Evolutionary conservation across 768 basidiomycete genomes (phyloP).

Genomic region (Serendipita sp.): DNA sequence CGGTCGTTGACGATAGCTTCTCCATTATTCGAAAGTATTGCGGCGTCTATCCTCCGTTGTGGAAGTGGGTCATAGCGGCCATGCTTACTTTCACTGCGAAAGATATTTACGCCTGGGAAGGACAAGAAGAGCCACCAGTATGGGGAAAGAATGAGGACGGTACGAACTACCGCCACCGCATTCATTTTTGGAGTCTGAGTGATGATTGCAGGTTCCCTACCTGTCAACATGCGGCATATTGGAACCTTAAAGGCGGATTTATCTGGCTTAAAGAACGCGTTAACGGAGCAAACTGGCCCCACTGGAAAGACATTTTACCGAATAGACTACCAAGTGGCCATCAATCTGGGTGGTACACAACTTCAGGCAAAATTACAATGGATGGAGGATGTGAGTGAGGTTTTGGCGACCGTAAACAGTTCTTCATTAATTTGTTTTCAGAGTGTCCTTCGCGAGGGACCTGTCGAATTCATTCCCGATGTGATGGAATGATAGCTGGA

Average conservation of each 20-base stretch:
- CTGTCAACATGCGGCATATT: not conserved
- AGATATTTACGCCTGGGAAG: not conserved
- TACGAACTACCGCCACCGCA: not conserved
- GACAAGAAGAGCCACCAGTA: not conserved
- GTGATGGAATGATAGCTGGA: not conserved
- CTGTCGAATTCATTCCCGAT: not conserved
- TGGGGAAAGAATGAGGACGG: not conserved
- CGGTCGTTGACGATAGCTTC: not conserved
- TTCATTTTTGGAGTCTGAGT: not conserved
- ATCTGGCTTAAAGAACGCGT: not conserved
- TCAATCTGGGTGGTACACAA: not conserved
- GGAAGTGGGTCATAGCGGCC: not conserved
- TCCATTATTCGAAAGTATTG: not conserved
- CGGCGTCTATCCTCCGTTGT: not conserved
- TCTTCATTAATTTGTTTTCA: not conserved
- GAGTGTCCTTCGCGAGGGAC: not conserved
- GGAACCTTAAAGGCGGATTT: not conserved
- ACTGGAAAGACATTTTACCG: not conserved
- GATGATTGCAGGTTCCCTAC: not conserved
- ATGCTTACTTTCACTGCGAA: not conserved
- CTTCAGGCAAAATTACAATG: not conserved
- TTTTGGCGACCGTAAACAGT: not conserved
- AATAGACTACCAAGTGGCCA: not conserved
- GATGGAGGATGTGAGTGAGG: not conserved
- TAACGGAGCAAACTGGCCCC: not conserved